Percentiles rank a stretch among this genome's conserved stretches.
phyloP scores from a whole-genome alignment of 177 flowering plant genomes.

The Telopea speciosissima region DNA sequence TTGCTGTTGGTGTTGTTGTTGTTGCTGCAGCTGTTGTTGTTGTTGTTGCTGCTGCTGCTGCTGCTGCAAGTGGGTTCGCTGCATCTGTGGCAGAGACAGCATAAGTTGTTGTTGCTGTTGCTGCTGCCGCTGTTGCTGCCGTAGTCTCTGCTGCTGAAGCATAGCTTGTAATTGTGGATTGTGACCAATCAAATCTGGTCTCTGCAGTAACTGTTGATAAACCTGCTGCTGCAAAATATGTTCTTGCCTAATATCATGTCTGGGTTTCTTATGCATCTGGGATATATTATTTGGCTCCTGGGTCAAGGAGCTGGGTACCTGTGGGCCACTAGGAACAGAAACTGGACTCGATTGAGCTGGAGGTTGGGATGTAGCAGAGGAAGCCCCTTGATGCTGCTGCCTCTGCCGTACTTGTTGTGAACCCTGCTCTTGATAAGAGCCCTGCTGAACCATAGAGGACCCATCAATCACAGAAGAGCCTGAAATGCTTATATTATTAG shows the following conservation, averaged over 20 bases:
- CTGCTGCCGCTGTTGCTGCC: constrained; percentile 26
- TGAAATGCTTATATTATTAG: constrained; percentile 82
- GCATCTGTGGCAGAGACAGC: constrained; percentile 72
- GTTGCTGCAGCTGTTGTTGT: constrained; percentile 53
- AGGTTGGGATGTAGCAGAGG: constrained; percentile 67
- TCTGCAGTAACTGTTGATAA: constrained; percentile 69
- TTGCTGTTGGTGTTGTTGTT: constrained; percentile 72
- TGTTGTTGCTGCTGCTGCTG: constrained; percentile 77
- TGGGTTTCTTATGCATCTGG: constrained; percentile 76
- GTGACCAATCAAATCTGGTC: constrained; percentile 63
- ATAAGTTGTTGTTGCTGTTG: constrained; percentile 52
- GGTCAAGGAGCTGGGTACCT: constrained; percentile 35
- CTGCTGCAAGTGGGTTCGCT: constrained; percentile 68
- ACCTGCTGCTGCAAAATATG: constrained; percentile 72
- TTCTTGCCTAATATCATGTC: constrained; percentile 78
- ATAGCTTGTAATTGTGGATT: constrained; percentile 79
- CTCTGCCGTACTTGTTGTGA: constrained; percentile 46
- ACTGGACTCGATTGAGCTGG: constrained; percentile 45
- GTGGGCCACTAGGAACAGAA: constrained; percentile 36
- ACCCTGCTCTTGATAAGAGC: constrained; percentile 61
- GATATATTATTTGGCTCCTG: constrained; percentile 54
- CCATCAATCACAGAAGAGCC: constrained; percentile 83
- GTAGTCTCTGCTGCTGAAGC: constrained; percentile 70
- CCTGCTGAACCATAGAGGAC: constrained; percentile 61
- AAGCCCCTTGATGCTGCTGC: constrained; percentile 61